Percentiles rank a stretch among this genome's conserved stretches.
These are phyloP conservation scores for Fraxinus nigra DNA, from an alignment of 305 asterid genomes.

Conservation along the genomic window DNA sequence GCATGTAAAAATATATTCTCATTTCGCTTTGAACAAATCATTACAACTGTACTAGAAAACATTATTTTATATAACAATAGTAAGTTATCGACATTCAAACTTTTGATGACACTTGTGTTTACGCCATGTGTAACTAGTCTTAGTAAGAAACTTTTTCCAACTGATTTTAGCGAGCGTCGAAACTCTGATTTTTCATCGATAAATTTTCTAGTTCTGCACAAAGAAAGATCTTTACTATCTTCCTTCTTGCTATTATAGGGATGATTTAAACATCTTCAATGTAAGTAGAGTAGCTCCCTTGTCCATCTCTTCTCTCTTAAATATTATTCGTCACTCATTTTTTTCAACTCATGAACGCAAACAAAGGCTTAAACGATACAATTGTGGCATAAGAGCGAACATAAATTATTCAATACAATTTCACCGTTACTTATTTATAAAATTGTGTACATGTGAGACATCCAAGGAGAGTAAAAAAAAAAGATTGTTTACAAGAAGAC, in stretches of 20 bases:
- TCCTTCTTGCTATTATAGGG: not conserved
- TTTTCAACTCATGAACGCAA: too few relatives aligned
- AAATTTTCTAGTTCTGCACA: not conserved
- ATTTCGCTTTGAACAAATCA: not conserved
- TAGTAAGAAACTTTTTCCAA: not conserved
- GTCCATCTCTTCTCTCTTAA: not conserved
- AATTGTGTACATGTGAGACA: not conserved
- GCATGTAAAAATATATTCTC: not conserved
- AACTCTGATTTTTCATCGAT: not conserved
- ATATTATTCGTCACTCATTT: too few relatives aligned
- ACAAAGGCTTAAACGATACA: too few relatives aligned
- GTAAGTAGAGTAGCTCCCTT: not conserved
- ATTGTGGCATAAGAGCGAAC: not conserved
- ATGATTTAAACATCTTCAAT: not conserved
- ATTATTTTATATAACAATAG: too few relatives aligned
- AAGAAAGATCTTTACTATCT: not conserved
- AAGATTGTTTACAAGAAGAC: not conserved
- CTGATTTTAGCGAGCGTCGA: not conserved
- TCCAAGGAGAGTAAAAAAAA: too few relatives aligned
- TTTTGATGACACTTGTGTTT: not conserved
- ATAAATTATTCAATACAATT: not conserved
- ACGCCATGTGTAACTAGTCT: not conserved
- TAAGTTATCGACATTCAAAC: not conserved
- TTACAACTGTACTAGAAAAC: too few relatives aligned
- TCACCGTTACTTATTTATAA: too few relatives aligned